Conservation (phyloP, 805 yeast genomes). For the Maudiozyma barnettii region DNA sequence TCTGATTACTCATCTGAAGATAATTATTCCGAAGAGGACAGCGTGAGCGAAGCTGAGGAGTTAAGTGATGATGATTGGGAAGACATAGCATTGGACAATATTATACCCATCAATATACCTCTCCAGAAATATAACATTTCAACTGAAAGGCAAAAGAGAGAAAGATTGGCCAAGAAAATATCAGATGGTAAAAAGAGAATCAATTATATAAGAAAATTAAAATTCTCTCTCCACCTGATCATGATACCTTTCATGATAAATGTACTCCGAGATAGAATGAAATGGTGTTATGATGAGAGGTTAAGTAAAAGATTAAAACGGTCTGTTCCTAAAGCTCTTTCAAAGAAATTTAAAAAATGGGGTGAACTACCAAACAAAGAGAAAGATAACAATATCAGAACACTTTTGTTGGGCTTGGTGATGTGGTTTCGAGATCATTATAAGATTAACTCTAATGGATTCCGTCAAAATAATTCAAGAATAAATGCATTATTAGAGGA, state of each 20-base stretch:
- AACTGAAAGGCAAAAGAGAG: conserved; percentile 1
- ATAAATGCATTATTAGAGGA: conserved; percentile 6
- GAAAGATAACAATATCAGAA: conserved; percentile 6
- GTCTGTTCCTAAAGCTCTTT: conserved; percentile 20
- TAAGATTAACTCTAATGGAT: conserved; percentile 20
- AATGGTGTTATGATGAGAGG: conserved; percentile 12
- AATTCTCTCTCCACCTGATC: conserved; percentile 13
- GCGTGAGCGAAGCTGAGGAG: background rate
- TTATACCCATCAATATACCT: background rate
- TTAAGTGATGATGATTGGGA: conserved; percentile 22
- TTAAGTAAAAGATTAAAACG: conserved; percentile 14
- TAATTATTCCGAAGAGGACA: background rate
- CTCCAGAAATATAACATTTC: background rate
- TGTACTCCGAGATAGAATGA: conserved; percentile 7
- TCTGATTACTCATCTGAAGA: background rate
- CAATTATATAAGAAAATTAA: conserved; percentile 7
- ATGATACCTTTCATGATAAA: conserved; percentile 15
- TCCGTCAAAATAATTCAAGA: conserved; percentile 17
- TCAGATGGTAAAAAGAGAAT: background rate
- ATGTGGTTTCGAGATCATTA: conserved; percentile 22
- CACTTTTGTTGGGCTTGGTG: conserved; percentile 17
- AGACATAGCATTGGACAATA: conserved; percentile 15
- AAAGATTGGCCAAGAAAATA: background rate
- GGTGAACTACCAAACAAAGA: background rate
- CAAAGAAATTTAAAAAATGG: conserved; percentile 12